Conservation (phyloP, 2,329 filamentous ascomycete species). For the Fusarium metavorans region DNA sequence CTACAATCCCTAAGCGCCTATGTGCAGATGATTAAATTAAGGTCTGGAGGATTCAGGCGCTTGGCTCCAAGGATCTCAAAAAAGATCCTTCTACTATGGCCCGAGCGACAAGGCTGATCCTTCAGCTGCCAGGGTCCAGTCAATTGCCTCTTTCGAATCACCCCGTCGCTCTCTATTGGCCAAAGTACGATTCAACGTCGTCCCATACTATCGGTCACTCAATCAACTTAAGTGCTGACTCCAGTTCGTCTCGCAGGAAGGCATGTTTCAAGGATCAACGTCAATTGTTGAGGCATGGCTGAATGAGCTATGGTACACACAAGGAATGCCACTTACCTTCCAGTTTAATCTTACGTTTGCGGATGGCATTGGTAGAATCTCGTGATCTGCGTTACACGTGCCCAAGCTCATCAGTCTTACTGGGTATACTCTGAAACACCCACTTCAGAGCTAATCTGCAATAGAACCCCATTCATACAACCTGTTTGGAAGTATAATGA, state of each 20-base stretch:
- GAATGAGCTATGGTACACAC: neutral
- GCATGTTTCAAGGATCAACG: neutral
- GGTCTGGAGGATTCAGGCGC: neutral
- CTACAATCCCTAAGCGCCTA: neutral
- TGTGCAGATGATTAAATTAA: neutral
- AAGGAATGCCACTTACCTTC: neutral
- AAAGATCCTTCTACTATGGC: neutral
- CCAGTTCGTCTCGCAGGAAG: neutral
- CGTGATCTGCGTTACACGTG: neutral
- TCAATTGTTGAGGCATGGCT: neutral
- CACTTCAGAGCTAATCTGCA: neutral
- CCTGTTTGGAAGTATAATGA: neutral
- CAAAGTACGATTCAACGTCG: neutral
- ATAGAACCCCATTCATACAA: neutral
- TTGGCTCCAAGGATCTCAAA: neutral
- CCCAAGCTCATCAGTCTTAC: neutral
- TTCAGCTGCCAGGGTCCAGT: neutral
- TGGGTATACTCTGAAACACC: neutral
- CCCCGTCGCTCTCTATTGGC: accelerated
- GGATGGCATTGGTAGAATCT: neutral
- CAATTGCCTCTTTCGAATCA: neutral
- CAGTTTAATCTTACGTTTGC: neutral
- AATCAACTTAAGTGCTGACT: neutral
- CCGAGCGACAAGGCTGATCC: neutral
- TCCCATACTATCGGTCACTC: neutral